A percentile compares a stretch with the other conserved stretches of the same genome.
Evolutionary conservation across 805 yeast species (phyloP).

Genomic region (Candida xiaguanensis): DNA sequence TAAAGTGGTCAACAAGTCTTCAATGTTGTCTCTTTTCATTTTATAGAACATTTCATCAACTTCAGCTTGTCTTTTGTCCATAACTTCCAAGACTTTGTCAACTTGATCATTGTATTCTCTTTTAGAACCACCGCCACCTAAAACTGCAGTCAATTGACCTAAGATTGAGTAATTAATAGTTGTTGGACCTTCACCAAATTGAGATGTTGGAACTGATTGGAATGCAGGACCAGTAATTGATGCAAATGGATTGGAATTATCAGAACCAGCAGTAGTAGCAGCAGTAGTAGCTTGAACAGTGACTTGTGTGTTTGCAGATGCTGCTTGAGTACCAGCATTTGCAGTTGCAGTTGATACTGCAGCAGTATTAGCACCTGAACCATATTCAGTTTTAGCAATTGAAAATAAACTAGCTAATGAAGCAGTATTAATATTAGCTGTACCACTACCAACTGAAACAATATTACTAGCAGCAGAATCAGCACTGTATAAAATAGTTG

Average conservation of each 20-base stretch:
- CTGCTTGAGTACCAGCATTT: not conserved
- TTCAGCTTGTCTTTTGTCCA: conserved; percentile 6
- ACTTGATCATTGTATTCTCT: conserved; percentile 8
- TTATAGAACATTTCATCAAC: not conserved
- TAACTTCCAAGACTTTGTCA: conserved; percentile 1
- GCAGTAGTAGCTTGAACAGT: not conserved
- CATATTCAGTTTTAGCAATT: conserved; percentile 1
- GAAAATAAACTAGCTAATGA: conserved; percentile 3
- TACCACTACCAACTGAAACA: not conserved
- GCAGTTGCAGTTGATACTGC: conserved; percentile 1
- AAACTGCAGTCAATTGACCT: conserved; percentile 5
- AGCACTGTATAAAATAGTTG: conserved; percentile 4
- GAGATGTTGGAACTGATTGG: conserved; percentile 7
- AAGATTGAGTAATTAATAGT: conserved; percentile 7
- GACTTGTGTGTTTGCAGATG: not conserved
- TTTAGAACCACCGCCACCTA: conserved; percentile 1
- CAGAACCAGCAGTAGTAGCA: conserved; percentile 1
- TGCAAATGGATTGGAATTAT: conserved; percentile 1
- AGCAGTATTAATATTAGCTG: conserved; percentile 1
- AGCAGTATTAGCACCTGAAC: conserved; percentile 2
- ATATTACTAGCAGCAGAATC: not conserved
- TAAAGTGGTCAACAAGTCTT: conserved; percentile 27
- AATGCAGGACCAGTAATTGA: conserved; percentile 7
- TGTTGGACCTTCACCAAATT: conserved; percentile 8
- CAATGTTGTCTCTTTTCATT: conserved; percentile 26